phyloP scores from a whole-genome alignment of 1,284 basidiomycete genomes.

The Neonothopanus nambi region DNA sequence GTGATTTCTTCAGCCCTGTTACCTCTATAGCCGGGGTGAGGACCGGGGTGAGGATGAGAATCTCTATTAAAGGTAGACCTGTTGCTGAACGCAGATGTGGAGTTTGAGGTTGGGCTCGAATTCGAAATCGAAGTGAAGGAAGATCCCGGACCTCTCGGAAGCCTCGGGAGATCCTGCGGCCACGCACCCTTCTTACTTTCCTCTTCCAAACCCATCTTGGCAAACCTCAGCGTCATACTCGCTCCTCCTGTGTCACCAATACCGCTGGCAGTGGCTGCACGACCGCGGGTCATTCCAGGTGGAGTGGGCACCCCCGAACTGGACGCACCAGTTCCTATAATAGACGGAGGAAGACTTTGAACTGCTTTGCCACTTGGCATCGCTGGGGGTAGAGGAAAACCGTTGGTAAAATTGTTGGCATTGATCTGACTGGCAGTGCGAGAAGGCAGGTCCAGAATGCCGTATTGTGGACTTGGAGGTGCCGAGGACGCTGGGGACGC shows the following conservation, averaged over 20 bases:
- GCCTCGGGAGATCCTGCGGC: constrained; percentile 11
- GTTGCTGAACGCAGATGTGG: background rate
- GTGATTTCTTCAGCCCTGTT: background rate
- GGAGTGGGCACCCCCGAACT: too few species aligned
- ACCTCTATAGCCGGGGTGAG: too few species aligned
- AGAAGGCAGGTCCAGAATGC: background rate
- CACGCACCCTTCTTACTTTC: background rate
- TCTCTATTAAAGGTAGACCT: too few species aligned
- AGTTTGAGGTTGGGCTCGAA: too few species aligned
- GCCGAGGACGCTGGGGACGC: background rate
- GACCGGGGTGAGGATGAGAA: too few species aligned
- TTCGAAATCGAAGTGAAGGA: constrained; percentile 2
- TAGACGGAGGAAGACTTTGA: background rate
- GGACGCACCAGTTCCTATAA: background rate
- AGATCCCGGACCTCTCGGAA: constrained; percentile 4
- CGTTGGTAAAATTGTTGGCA: background rate
- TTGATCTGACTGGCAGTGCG: background rate
- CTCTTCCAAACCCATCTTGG: constrained; percentile 6
- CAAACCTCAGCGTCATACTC: constrained; percentile 6
- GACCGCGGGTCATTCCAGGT: too few species aligned
- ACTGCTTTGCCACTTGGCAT: background rate
- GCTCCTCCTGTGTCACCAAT: background rate
- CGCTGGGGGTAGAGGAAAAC: background rate
- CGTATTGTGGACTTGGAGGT: background rate
- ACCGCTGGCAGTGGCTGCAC: constrained; percentile 3